Base-by-base conservation (phyloP, 148 eudicot genomes). In the Gaultheria prostrata region DNA sequence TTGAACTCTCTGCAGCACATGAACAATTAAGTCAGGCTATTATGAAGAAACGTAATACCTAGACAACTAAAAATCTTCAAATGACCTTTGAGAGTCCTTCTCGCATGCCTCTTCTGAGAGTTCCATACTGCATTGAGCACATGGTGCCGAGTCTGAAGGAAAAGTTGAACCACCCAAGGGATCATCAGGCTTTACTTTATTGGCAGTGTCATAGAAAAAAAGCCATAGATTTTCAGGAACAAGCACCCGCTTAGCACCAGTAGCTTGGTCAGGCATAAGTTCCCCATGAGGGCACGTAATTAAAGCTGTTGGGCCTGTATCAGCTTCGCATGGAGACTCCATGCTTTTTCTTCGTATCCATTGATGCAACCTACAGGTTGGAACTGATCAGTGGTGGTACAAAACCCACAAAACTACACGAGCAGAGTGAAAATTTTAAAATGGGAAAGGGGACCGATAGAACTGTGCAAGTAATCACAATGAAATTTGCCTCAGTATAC, bases 191-290 rank as follows among this genome's bases (percentile, higher is more conserved):
- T 93, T 97, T 78, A 93, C 89, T 77, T 85, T 69, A 81, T 90
- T 91, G 77, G 99, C 92, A 77, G 88, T 90, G 83, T 94, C 92
- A 83, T 70, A 82, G 63, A 94, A 84, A 86, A 97, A 94, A 78
- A 90, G 85, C 99, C 99, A 97, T 79, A 97, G 95, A 84, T 32
- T 86, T 89, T 91, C 96, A 77, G 99, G 98, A 90, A 97, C 89
- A 80, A 91, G 84, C 80, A 92, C 88, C 43, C 97, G 93, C 89
- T 89, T 97, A 87, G 98, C 95, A 85, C 99, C 94, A 84, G 91
- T 10, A 82, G 95, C 95, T 85, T 90, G 88, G 79, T 97, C 98
- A 45, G 99, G 99, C 92, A 91, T 50, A 84, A 97, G 97, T 81
- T 87, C 89, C 82, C 99, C 99, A 85, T 97, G 99, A 69, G 91